Evolutionary conservation across 2,329 filamentous ascomycete genomes (phyloP).

Genomic region (Colletotrichum neosansevieriae): DNA sequence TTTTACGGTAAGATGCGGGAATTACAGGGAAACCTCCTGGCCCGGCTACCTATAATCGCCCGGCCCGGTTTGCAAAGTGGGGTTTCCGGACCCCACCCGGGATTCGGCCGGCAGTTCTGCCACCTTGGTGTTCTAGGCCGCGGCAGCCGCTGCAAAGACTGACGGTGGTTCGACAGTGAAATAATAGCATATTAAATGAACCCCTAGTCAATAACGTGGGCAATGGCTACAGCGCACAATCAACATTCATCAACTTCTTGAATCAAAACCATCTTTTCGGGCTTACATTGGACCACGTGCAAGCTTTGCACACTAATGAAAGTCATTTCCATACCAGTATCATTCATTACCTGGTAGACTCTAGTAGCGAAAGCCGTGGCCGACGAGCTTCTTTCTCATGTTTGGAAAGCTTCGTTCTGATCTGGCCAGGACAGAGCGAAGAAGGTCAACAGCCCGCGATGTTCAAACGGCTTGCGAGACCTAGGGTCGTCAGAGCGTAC

Average conservation of each 20-base stretch:
- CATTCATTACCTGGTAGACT: background rate
- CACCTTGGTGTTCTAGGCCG: conserved; percentile 39
- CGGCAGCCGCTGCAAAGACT: fast-evolving
- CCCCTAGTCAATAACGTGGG: no score
- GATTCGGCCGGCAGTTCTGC: background rate
- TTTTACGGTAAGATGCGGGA: background rate
- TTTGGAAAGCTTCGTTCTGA: background rate
- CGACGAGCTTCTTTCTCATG: background rate
- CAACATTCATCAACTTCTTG: no score
- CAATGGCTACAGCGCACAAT: no score
- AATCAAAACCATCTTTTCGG: no score
- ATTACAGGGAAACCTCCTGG: conserved; percentile 1
- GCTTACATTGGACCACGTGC: no score
- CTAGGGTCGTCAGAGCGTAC: conserved; percentile 46
- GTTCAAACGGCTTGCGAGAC: conserved; percentile 46
- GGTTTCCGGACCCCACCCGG: conserved; percentile 5
- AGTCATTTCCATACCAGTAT: fast-evolving
- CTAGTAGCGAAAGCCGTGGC: background rate
- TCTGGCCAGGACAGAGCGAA: background rate
- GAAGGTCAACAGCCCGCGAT: background rate
- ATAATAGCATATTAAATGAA: no score
- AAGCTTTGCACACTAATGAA: background rate
- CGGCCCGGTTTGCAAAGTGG: conserved; percentile 11
- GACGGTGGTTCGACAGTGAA: no score
- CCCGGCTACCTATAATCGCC: conserved; percentile 1